Percentiles rank a stretch among this genome's conserved stretches.
These are phyloP conservation scores for Allomyces arbusculus DNA, from an alignment of 192 early-diverging fungal genomes.

Conservation along the genomic window DNA sequence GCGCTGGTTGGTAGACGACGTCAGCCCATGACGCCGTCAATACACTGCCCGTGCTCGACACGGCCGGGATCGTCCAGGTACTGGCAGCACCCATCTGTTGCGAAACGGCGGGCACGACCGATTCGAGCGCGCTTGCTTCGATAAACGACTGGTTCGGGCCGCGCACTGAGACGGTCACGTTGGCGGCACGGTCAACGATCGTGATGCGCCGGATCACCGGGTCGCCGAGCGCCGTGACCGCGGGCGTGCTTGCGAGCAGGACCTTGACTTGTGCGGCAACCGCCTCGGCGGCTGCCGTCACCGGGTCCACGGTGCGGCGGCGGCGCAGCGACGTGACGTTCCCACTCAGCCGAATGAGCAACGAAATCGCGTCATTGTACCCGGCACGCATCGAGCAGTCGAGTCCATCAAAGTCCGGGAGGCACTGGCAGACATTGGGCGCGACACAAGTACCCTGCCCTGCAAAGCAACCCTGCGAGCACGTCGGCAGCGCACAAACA, in stretches of 20 bases:
- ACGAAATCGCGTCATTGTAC: not conserved
- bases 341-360: not conserved
- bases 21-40: not conserved
- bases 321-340: not conserved
- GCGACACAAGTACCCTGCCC: not conserved
- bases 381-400: not conserved
- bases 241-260: not conserved
- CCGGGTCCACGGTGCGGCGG: not conserved
- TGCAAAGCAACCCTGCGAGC: not conserved
- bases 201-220: no score
- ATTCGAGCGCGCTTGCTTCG: not conserved
- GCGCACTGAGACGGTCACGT: no score
- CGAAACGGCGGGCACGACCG: not conserved
- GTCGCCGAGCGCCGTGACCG: no score
- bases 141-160: no score
- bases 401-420: not conserved
- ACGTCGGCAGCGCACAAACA: not conserved
- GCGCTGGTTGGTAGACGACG: not conserved
- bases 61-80: not conserved
- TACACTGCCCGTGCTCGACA: not conserved
- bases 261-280: not conserved
- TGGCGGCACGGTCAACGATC: no score
- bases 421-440: not conserved
- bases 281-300: not conserved
- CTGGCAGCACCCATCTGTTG: not conserved